Base-by-base conservation (phyloP, 2,329 filamentous ascomycete species). In the Verticillium nonalfalfae region DNA sequence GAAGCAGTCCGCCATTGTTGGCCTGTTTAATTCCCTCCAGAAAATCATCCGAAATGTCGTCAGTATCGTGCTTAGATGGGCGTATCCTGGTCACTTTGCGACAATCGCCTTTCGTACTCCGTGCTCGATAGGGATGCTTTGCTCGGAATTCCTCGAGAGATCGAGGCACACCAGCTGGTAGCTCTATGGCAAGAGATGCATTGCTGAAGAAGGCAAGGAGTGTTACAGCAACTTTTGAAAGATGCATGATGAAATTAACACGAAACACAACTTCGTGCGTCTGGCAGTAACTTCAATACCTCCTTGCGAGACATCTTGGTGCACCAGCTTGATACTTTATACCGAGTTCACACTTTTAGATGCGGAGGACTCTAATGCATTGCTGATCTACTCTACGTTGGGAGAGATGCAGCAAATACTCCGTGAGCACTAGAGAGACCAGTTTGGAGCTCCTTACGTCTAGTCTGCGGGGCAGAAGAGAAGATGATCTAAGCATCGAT, bases 1-100 rank as follows among this genome's bases (percentile, higher is more conserved):
- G 74, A 14, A 87, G 82, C 61, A 81, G 80, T 5, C 85, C 85
- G 7, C 85, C 85, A 62, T 84, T 76, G 67, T 87, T 87, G 70
- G 84, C 86, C 56, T 61, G 55, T 50, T 60, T 56, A 56, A 65
- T 56, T 9, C 60, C 62, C 57, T 79, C 69, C 38, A 82, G 73
- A 61, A 86, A 71, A 40, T 71, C 70, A n/a, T 67, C 66, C 7
- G 70, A 68, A 33, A 68, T 61, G 31, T 70, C 69, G 38, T 72
- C 67, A 40, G 69, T 83, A 67, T 87, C 83, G 31, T 83, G 82
- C 39, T 64, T 50, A 2, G 63, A 65, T 35, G 61, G 61, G 5
- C 64, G 62, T 2, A 61, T 38, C 11, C 55, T 59, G 57, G 57
- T 60, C 1, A 63, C 64, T 39, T 63, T 63, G 35, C 64, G 64